Conservation (phyloP, 306 rosid species). For the Dalbergia cultrata region DNA sequence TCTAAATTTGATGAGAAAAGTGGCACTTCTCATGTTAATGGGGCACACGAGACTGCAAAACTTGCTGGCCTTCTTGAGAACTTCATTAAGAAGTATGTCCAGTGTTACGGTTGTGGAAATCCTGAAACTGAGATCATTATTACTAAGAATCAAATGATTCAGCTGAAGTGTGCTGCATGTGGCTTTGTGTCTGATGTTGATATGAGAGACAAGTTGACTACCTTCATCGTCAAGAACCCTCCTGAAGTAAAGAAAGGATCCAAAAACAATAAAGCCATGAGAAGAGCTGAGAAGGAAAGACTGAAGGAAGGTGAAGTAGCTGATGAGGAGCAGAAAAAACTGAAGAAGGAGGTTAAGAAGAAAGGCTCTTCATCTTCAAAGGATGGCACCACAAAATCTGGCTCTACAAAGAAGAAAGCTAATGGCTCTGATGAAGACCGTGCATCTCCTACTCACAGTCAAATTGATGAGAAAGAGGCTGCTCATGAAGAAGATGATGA, state of each 20-base stretch:
- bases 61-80: constrained; percentile 81
- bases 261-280: constrained; percentile 74
- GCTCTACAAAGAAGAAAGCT: constrained; percentile 61
- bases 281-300: constrained; percentile 80
- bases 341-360: constrained; percentile 70
- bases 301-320: constrained; percentile 74
- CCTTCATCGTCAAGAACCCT: constrained; percentile 74
- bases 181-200: constrained; percentile 76
- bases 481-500: constrained; percentile 48
- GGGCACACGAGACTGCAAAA: constrained; percentile 75
- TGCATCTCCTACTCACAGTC: constrained; percentile 59
- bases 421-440: constrained; percentile 72
- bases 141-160: constrained; percentile 72
- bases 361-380: constrained; percentile 56
- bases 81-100: constrained; percentile 73
- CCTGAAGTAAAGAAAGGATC: constrained; percentile 70
- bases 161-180: constrained; percentile 77
- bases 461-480: constrained; percentile 52
- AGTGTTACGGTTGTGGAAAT: constrained; percentile 75
- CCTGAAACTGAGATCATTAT: constrained; percentile 75
- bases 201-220: constrained; percentile 79
- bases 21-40: constrained; percentile 74
- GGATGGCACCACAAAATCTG: constrained; percentile 52
- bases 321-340: constrained; percentile 67
- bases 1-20: constrained; percentile 77